Evolutionary conservation across 2,329 filamentous ascomycete genomes (phyloP).

Genomic region (Didymella pomorum): DNA sequence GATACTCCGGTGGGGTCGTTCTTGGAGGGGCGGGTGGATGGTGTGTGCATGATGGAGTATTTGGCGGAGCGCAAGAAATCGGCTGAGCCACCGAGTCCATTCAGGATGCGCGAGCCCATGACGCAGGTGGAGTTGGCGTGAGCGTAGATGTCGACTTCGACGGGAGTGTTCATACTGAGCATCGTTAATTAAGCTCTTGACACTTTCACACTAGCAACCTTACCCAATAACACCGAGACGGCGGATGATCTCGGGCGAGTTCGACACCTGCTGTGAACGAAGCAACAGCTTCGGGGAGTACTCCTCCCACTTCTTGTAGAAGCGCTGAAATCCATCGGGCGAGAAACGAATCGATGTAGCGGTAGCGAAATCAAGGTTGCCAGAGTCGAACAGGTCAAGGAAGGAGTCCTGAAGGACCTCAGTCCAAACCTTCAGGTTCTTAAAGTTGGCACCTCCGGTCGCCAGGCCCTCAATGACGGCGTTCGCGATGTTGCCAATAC

Average conservation of each 20-base stretch:
- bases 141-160: constrained; percentile 93
- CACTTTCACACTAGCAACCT: not conserved
- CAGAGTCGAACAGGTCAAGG: constrained; percentile 89
- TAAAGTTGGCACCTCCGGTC: constrained; percentile 77
- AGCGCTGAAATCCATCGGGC: constrained; percentile 87
- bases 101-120: constrained; percentile 87
- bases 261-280: constrained; percentile 86
- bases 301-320: constrained; percentile 83
- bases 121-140: constrained; percentile 92
- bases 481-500: constrained; percentile 93
- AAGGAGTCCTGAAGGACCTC: constrained; percentile 93
- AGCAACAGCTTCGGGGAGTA: constrained; percentile 86
- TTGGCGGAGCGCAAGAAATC: constrained; percentile 82
- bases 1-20: constrained; percentile 81
- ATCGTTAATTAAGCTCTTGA: not conserved
- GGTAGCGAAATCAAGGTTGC: constrained; percentile 86
- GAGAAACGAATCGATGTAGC: constrained; percentile 91
- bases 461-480: constrained; percentile 85
- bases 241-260: constrained; percentile 89
- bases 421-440: constrained; percentile 90
- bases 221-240: constrained; percentile 78
- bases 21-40: constrained; percentile 80
- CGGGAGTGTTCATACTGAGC: constrained; percentile 84
- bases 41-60: constrained; percentile 94
- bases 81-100: constrained; percentile 81